Conservation (phyloP, 1,284 basidiomycete species). For the Rhodofomes roseus region DNA sequence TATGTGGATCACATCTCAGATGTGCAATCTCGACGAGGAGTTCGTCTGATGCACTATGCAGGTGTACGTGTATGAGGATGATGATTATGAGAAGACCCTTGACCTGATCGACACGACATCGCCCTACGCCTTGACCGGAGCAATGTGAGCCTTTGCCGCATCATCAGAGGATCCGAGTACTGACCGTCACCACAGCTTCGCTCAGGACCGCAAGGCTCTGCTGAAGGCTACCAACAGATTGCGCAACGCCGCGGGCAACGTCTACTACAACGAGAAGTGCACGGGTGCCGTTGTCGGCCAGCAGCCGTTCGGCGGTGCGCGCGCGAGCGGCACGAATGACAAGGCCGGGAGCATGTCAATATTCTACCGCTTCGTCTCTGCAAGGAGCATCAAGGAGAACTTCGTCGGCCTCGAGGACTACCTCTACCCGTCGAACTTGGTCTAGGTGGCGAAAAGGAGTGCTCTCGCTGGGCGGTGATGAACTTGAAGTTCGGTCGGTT, state of each 20-base stretch:
- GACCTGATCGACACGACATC: slow-evolving; percentile 87
- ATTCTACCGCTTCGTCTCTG: slow-evolving; percentile 87
- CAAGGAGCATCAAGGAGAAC: slow-evolving; percentile 95
- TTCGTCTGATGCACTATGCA: slow-evolving; percentile 21
- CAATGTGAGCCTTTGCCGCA: slow-evolving; percentile 55
- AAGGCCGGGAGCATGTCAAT: slow-evolving; percentile 93
- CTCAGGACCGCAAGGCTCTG: slow-evolving; percentile 75
- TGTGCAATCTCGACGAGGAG: not conserved
- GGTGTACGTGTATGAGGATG: slow-evolving; percentile 86
- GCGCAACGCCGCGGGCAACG: slow-evolving; percentile 84
- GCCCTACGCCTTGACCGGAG: slow-evolving; percentile 87
- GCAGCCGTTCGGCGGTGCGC: slow-evolving; percentile 95
- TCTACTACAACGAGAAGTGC: slow-evolving; percentile 96
- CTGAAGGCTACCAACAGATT: slow-evolving; percentile 74
- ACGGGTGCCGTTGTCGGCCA: slow-evolving; percentile 96
- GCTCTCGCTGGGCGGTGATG: not conserved
- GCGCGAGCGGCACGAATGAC: slow-evolving; percentile 96
- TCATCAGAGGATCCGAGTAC: not conserved
- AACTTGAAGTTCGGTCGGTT: not conserved
- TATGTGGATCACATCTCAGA: slow-evolving; percentile 32
- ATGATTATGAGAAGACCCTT: slow-evolving; percentile 80
- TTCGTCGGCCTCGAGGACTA: slow-evolving; percentile 79
- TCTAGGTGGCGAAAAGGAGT: slow-evolving; percentile 31
- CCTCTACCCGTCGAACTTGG: slow-evolving; percentile 83
- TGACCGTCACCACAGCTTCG: slow-evolving; percentile 56